phyloP scores from a whole-genome alignment of 78 protist genomes.

The Planoprotostelium fungivorum region DNA sequence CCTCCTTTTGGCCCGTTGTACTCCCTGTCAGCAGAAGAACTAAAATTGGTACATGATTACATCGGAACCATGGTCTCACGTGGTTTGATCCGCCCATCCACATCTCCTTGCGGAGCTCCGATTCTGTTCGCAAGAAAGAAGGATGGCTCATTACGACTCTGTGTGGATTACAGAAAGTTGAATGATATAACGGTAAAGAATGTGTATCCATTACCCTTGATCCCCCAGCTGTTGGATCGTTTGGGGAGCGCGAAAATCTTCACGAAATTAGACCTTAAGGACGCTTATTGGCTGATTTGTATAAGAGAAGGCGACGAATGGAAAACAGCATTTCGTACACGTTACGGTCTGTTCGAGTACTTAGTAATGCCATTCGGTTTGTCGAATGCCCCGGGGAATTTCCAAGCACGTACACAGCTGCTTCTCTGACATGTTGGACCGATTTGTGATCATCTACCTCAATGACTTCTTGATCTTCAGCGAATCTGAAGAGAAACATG shows the following conservation, averaged over 20 bases:
- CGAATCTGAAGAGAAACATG: not conserved
- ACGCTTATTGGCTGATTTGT: conserved; percentile 18
- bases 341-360: conserved; percentile 16
- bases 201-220: conserved; percentile 19
- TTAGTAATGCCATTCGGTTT: conserved; percentile 22
- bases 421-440: not conserved
- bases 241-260: not conserved
- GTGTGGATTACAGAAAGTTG: conserved; percentile 38
- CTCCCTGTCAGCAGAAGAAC: not conserved
- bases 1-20: not conserved
- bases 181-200: conserved; percentile 6
- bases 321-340: conserved; percentile 20
- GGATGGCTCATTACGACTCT: conserved; percentile 14
- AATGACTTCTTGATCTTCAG: not conserved
- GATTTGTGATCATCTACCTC: not conserved
- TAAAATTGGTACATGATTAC: not conserved
- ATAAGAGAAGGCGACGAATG: not conserved
- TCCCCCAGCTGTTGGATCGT: not conserved
- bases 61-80: not conserved
- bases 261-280: conserved; percentile 12
- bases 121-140: conserved; percentile 32
- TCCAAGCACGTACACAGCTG: conserved; percentile 1
- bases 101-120: conserved; percentile 14
- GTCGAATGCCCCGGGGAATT: conserved; percentile 15
- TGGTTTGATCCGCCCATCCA: not conserved